Base-by-base conservation (phyloP, 192 early-diverging fungal species). In the Backusella sp. region DNA sequence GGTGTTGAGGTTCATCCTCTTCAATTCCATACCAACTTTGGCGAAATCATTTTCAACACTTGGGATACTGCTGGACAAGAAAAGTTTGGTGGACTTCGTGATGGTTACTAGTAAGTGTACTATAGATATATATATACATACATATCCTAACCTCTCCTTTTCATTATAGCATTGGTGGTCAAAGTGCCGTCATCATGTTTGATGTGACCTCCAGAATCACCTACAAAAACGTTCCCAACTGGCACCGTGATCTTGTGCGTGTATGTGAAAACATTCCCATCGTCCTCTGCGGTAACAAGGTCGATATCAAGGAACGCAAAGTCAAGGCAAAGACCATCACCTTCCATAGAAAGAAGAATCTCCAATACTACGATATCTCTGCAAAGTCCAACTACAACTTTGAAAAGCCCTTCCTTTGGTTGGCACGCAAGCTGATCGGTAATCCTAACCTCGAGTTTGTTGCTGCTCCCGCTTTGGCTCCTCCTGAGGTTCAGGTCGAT, bases 341-440 rank as follows among this genome's bases (percentile, higher is more conserved):
- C 70, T 99, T 99, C 95, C 98, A 99, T 90, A 90, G 98, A 81
- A 99, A 99, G 92, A 98, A 99, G 93, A 99, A 98, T 87, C 92
- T 99, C 42, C 98, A 99, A 90, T 99, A 99, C 93, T 99, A 99
- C 87, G 98, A 99, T 84, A 99, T 99, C 84, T 95, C 93, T 72
- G 98, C 98, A 81, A 99, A 99, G 92, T 91, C 89, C 84, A 99
- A 99, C 93, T 99, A 99, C 91, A 99, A 99, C 92, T 99, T 99
- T 83, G 98, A 99, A 89, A 99, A 99, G 93, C 98, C 98, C 73
- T 99, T 99, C 95, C 90, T 99, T 78, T 99, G 97, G 97, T 92
- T 99, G 76, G 97, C 97, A 26, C 92, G 98, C 77, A 98, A 99
- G 92, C 89, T 99, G 74, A 87, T 93, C 73, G 98, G 97, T 53